A percentile compares a stretch with the other conserved stretches of the same genome.
Evolutionary conservation across 306 rosid species (phyloP).

Genomic region (Castanea mollissima): DNA sequence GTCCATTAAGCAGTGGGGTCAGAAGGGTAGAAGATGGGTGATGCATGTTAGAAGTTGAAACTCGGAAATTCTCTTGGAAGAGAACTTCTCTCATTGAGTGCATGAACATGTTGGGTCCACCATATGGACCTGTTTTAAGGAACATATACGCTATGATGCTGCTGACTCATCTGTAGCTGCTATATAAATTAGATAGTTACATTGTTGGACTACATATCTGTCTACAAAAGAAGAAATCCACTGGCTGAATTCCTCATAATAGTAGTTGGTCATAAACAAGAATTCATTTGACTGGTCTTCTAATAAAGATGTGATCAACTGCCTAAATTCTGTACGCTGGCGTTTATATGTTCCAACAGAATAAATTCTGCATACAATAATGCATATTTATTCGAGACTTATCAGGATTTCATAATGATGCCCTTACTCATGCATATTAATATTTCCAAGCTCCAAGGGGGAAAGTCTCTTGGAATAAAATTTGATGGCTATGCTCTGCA

Average conservation of each 20-base stretch:
- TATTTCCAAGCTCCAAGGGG: not conserved
- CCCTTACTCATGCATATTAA: not conserved
- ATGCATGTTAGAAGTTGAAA: constrained; percentile 21
- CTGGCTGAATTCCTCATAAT: constrained; percentile 25
- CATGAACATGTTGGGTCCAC: constrained; percentile 28
- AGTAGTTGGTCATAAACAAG: not conserved
- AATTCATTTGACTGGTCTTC: not conserved
- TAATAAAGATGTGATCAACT: not conserved
- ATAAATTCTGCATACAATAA: not conserved
- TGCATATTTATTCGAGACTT: not conserved
- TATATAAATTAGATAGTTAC: constrained; percentile 17
- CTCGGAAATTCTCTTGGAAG: constrained; percentile 14
- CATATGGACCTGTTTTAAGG: constrained; percentile 11
- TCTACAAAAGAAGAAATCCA: constrained; percentile 20
- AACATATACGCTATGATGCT: constrained; percentile 19
- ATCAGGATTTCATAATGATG: not conserved
- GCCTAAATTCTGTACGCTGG: not conserved
- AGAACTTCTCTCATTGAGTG: constrained; percentile 14
- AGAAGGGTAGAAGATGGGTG: constrained; percentile 10
- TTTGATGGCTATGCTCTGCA: not conserved
- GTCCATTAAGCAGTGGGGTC: constrained; percentile 15
- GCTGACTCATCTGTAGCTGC: constrained; percentile 19
- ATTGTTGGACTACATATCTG: constrained; percentile 18
- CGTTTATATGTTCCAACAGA: not conserved
- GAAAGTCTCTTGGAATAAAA: constrained; percentile 19